A percentile compares a stretch with the other conserved stretches of the same genome.
These are phyloP conservation scores for Talaromyces verruculosus DNA, from an alignment of 2,329 filamentous ascomycete species.

Conservation along the genomic window DNA sequence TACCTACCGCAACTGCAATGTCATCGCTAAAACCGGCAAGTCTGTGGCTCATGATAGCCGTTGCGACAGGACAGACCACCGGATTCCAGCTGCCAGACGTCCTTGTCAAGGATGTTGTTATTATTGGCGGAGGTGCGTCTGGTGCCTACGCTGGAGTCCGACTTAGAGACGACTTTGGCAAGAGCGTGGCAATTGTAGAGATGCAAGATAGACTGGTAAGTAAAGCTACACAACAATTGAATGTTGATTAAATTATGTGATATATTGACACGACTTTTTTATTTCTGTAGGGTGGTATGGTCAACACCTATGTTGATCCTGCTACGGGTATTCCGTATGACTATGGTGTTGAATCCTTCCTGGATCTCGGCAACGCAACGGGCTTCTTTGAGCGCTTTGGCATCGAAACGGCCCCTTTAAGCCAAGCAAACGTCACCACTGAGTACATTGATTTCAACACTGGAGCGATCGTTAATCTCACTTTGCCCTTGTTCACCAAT, in stretches of 20 bases:
- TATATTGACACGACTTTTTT: not conserved
- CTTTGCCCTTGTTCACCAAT: conserved; percentile 12
- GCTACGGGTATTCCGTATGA: conserved; percentile 32
- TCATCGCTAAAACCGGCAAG: not conserved
- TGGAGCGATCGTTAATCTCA: conserved; percentile 22
- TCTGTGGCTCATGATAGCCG: not conserved
- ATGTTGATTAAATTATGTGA: not conserved
- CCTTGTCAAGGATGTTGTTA: conserved; percentile 33
- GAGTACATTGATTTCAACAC: conserved; percentile 34
- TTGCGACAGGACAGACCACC: not conserved
- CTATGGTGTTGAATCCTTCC: conserved; percentile 36
- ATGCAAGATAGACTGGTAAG: conserved; percentile 29
- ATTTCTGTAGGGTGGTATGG: conserved; percentile 32
- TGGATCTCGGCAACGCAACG: conserved; percentile 33
- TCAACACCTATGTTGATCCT: conserved; percentile 34
- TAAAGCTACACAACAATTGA: not conserved
- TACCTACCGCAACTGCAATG: not conserved
- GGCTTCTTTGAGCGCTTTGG: conserved; percentile 33
- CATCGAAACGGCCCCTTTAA: conserved; percentile 26
- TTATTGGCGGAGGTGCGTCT: conserved; percentile 39
- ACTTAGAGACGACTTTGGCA: conserved; percentile 30
- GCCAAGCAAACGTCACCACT: conserved; percentile 24
- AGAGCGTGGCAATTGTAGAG: conserved; percentile 40
- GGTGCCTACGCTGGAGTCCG: conserved; percentile 38
- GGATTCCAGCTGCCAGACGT: conserved; percentile 17